Base-by-base conservation (phyloP, 148 eudicot genomes). In the Nyssa sinensis region DNA sequence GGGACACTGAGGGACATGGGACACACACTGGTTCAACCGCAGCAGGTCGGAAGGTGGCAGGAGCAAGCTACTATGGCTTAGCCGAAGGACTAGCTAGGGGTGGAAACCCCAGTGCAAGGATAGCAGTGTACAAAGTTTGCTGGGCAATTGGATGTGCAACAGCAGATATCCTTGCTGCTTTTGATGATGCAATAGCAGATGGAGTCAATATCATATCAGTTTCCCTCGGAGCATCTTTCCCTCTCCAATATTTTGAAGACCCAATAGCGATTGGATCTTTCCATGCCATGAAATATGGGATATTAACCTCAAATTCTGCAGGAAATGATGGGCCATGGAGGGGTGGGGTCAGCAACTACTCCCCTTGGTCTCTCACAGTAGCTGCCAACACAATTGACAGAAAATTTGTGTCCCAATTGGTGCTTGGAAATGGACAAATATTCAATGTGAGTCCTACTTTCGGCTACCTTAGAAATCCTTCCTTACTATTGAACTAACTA, bases 21-120 rank as follows among this genome's bases (percentile, higher is more conserved):
- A 62, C 35, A 5, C 66, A 62, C 66, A 62, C 66, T 62, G 66
- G 35, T 14, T 62, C 66, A 62, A 62, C 66, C 4, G 66, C 66
- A 31, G 66, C 66, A 29, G 66, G 66, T 12, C 29, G 35, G 2
- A 21, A 62, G 34, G 35, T 62, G 35, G 35, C 21, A 29, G 35
- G 35, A 14, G 66, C 35, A 13, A 62, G 66, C 35, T 62, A 29
- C 35, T 62, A 62, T 62, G 66, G 66, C 21, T 21, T 62, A n/a
- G 35, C 35, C 1, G 16, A 47, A 8, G 66, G 66, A 30, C 34
- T 31, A 12, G 66, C 66, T 29, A 13, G 66, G n/a, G 66, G 66
- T 3, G 66, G 66, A 1, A 12, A 12, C 1, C 66, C 34, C 2
- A 1, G 21, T 12, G 21, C 66, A 10, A 29, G 35, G 66, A 29